phyloP scores from a whole-genome alignment of 345 rosid genomes.

The Lepidium didymum region DNA sequence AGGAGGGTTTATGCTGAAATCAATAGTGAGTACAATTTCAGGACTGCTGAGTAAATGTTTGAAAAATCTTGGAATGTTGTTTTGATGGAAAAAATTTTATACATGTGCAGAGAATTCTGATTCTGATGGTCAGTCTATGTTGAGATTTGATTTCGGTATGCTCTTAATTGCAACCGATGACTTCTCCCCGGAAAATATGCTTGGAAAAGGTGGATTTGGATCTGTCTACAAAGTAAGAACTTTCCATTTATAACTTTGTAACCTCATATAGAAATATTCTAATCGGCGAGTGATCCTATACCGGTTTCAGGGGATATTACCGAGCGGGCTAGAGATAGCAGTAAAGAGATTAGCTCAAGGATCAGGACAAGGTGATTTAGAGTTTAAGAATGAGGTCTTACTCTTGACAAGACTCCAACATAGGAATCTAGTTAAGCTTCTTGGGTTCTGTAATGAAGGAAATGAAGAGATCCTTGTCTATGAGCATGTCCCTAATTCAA shows the following conservation, averaged over 20 bases:
- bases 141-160: conserved; percentile 21
- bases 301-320: conserved; percentile 40
- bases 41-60: background rate
- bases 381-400: conserved; percentile 47
- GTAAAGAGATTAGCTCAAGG: conserved; percentile 38
- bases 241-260: background rate
- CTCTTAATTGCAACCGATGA: conserved; percentile 19
- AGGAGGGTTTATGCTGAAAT: conserved; percentile 15
- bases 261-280: background rate
- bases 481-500: conserved; percentile 43
- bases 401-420: conserved; percentile 56
- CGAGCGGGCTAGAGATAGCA: conserved; percentile 35
- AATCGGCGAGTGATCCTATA: background rate
- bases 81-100: background rate
- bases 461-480: conserved; percentile 44
- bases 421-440: conserved; percentile 46
- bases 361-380: conserved; percentile 46
- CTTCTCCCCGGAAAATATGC: conserved; percentile 29
- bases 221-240: conserved; percentile 37
- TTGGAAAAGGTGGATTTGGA: conserved; percentile 47
- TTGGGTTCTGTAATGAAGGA: conserved; percentile 42
- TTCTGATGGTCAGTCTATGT: conserved; percentile 15
- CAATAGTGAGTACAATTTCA: conserved; percentile 6
- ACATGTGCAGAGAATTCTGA: conserved; percentile 15
- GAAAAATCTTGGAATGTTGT: background rate